Evolutionary conservation across 208 protist genomes (phyloP), one percentile per base, ranked within the genome.

Genomic region (Naegleria fowleri): DNA sequence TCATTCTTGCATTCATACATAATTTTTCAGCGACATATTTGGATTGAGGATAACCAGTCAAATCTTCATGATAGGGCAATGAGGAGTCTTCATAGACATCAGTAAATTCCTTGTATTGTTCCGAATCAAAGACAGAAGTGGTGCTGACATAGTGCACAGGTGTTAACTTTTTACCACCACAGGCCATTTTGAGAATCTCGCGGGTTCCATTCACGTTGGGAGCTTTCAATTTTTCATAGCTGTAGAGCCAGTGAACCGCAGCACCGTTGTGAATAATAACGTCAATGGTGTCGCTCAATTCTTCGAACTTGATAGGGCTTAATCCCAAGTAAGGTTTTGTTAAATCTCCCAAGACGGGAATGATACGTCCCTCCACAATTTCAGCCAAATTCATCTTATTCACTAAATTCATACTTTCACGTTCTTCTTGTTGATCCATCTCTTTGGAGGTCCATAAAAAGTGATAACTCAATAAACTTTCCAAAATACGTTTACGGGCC

Each of bases 191-290:
- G 13, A 95, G 11, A 22, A 94, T 92, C 83, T 94, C 93, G n/a
- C 52, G 51, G 15, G 92, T 94, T 22, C 93, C 93, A 79, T 91
- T 43, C n/a, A 95, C 93, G 75, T 95, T 95, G 16, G 92, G 59
- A 4, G 58, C 43, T 29, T 90, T 94, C 55, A 96, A 90, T 19
- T 48, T 52, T 41, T 91, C 59, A 67, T 95, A 95, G 7, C 93
- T 93, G 5, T 93, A 86, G 0, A 96, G 75, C 94, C 94, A 95
- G 79, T 95, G 92, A 9, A 95, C 93, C 19, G 90, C 51, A n/a
- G 94, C 94, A n/a, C 94, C 94, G 76, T 93, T 94, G 91, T 95
- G 94, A 75, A 95, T 58, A 38, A 95, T 94, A 22, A 90, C 29
- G 86, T 95, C 93, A 38, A 94, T 89, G 25, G 67, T 58, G 33